Evolutionary conservation across 768 basidiomycete genomes (phyloP), one percentile per base, ranked within the genome.

Genomic region (Leccinum boreale): DNA sequence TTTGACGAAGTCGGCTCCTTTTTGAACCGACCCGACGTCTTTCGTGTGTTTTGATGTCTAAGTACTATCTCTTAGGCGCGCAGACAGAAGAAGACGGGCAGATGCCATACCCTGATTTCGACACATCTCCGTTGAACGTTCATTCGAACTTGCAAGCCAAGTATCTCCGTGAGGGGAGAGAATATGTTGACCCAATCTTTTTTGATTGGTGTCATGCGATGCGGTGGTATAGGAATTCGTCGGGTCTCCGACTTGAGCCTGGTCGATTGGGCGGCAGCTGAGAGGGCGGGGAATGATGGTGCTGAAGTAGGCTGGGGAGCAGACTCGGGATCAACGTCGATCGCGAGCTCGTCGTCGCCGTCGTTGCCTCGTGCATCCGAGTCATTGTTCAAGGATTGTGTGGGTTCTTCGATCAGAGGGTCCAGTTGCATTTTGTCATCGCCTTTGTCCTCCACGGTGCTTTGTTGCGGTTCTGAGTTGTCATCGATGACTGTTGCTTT

Each of bases 101-200:
- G 35, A 36, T 21, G 77, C n/a, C 90, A 63, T 72, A 97, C 97
- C 77, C 94, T 85, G 57, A 94, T 85, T 77, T 99, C 97, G 5
- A 99, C 92, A 69, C 85, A 85, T 78, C 86, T 83, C 67, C 92
- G 79, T 69, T 86, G 87, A 10, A 92, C 85, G 69, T 99, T 99
- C 96, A 99, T 98, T 67, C 97, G 83, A 29, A 99, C 94, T 79
- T 98, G 96, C 59, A 99, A 75, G 0, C 90, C 93, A 67, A 96
- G 77, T 62, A 97, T 89, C 78, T 99, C 96, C 4, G 96, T 95
- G 66, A 99, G 77, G 0, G 97, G 97, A 0, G 93, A 90, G 70
- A 98, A 98, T 57, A 98, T 86, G 69, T 90, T 91, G 51, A 96
- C 80, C 95, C 95, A 98, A 62, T 97, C 94, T 69, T 90, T 92